Percentiles rank a stretch among this genome's conserved stretches.
phyloP scores from a whole-genome alignment of 345 rosid species.

The Raphanus sativus region DNA sequence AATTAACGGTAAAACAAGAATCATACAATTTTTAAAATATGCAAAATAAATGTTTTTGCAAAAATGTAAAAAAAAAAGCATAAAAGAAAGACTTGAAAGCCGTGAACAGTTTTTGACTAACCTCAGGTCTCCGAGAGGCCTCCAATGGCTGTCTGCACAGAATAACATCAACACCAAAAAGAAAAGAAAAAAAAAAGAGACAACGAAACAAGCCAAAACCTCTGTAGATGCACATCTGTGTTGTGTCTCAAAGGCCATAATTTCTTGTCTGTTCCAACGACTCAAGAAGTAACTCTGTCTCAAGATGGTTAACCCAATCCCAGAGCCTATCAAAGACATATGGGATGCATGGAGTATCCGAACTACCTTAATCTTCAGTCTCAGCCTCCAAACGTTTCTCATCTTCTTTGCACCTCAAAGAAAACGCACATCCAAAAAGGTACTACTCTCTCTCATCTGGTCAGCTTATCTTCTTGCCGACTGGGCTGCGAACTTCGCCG shows the following conservation, averaged over 20 bases:
- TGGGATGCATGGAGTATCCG: constrained; percentile 36
- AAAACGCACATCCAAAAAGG: constrained; percentile 8
- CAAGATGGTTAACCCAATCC: constrained; percentile 16
- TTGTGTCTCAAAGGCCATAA: constrained; percentile 1
- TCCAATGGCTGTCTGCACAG: constrained; percentile 21
- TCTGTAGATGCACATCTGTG: constrained; percentile 7
- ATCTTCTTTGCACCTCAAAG: constrained; percentile 37
- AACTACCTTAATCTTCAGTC: constrained; percentile 36
- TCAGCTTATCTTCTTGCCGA: constrained; percentile 38
- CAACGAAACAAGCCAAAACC: neutral
- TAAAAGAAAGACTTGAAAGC: neutral
- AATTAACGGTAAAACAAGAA: neutral
- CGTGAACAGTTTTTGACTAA: constrained; percentile 18
- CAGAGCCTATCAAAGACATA: constrained; percentile 26
- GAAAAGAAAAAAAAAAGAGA: neutral
- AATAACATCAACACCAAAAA: constrained; percentile 6
- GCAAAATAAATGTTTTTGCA: neutral
- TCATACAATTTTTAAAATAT: neutral
- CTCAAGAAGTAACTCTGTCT: neutral
- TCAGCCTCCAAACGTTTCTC: constrained; percentile 37
- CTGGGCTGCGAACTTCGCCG: constrained; percentile 36
- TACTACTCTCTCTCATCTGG: constrained; percentile 31
- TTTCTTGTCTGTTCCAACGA: neutral
- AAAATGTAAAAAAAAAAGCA: neutral
- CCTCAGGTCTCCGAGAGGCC: constrained; percentile 10